Percentiles rank a stretch among this genome's conserved stretches.
phyloP scores from a whole-genome alignment of 1,139 yeast species.

The Komagataea norvegica region DNA sequence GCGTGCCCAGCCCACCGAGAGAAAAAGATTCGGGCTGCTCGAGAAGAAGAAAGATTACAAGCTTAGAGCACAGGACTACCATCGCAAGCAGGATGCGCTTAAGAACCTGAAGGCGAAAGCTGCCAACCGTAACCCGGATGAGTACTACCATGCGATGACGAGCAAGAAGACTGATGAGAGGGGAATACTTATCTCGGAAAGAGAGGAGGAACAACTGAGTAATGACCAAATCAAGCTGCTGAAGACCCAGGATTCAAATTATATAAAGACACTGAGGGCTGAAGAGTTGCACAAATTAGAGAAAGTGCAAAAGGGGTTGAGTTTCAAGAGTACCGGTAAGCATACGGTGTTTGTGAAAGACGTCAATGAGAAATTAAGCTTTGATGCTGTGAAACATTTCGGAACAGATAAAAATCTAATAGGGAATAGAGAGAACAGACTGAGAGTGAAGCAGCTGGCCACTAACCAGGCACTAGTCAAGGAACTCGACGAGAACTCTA shows the following conservation, averaged over 20 bases:
- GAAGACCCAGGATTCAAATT: conserved; percentile 87
- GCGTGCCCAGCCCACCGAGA: conserved; percentile 75
- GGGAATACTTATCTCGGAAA: conserved; percentile 63
- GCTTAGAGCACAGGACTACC: conserved; percentile 84
- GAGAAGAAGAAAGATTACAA: conserved; percentile 95
- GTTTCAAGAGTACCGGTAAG: conserved; percentile 55
- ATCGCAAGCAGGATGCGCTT: conserved; percentile 80
- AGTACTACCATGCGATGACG: conserved; percentile 92
- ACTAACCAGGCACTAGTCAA: conserved; percentile 31
- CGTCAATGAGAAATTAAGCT: conserved; percentile 47
- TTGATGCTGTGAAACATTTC: conserved; percentile 62
- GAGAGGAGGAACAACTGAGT: conserved; percentile 60
- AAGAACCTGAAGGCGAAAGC: conserved; percentile 74
- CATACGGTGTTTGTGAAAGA: conserved; percentile 85
- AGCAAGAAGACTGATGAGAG: conserved; percentile 56
- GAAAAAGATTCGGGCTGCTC: conserved; percentile 73
- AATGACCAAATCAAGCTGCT: conserved; percentile 75
- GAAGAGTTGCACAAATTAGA: conserved; percentile 64
- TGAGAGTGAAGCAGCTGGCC: conserved; percentile 55
- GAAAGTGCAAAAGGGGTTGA: conserved; percentile 50
- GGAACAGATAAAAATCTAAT: conserved; percentile 65
- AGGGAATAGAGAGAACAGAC: conserved; percentile 65
- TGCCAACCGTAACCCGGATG: conserved; percentile 82
- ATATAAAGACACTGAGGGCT: conserved; percentile 70
- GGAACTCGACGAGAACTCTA: conserved; percentile 21